Evolutionary conservation across 73 alveolate genomes (phyloP).

Genomic region (Paramecium pentaurelia): DNA sequence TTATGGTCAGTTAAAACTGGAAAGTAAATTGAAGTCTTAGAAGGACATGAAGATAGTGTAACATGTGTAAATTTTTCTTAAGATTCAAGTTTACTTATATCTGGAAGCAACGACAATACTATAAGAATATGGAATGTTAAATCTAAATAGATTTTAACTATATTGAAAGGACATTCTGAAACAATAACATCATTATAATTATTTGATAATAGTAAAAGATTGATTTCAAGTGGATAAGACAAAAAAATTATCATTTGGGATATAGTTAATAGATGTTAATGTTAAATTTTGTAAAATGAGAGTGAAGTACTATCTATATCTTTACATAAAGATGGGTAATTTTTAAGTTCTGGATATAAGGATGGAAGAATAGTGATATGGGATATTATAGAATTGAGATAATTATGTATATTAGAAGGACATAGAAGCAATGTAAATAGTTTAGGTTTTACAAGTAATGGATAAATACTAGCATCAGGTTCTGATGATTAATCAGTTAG

Average conservation of each 20-base stretch:
- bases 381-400: neutral
- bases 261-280: neutral
- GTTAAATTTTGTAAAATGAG: neutral
- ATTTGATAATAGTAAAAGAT: neutral
- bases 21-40: neutral
- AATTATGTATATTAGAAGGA: conserved; percentile 62
- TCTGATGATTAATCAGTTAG: neutral
- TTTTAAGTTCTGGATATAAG: neutral
- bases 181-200: neutral
- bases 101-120: neutral
- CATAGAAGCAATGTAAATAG: conserved; percentile 89
- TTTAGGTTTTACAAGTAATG: conserved; percentile 70
- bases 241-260: neutral
- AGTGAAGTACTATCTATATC: neutral
- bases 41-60: neutral
- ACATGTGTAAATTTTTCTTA: neutral
- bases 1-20: neutral
- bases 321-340: neutral
- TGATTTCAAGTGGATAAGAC: neutral
- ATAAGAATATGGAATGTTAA: neutral
- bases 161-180: neutral
- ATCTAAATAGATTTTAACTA: neutral
- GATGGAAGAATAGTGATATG: neutral
- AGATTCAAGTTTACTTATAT: neutral
- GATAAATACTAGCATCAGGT: neutral